Evolutionary conservation across 116 monocot genomes (phyloP), one percentile per base, ranked within the genome.

Genomic region (Cymodocea nodosa): DNA sequence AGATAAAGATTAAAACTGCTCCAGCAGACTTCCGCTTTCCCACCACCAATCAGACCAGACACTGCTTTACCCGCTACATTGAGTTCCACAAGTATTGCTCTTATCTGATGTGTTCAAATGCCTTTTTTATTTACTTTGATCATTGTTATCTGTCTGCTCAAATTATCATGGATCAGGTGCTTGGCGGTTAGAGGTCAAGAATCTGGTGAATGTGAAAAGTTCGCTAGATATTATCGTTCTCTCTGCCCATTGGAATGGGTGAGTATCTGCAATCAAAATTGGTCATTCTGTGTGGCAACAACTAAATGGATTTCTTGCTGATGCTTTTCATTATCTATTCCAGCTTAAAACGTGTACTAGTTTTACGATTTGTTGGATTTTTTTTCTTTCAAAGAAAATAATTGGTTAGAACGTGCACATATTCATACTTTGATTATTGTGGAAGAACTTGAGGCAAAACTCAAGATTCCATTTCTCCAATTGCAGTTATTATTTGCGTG

Each of bases 191-290:
- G 87, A 67, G 91, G 91, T 57, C 84, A 92, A 37, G 91, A 72
- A 56, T 70, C 84, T 69, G 44, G 75, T 67, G 87, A 92, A 57
- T 92, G 91, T 40, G 70, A 78, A 55, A 84, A 87, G 61, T 92
- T 84, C 70, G 91, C 84, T 1, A 92, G 84, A 77, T 92, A 87
- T 56, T 92, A 92, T 71, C 74, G 91, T 16, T 66, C 91, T 37
- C 80, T 87, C 51, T 92, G 87, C 69, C 87, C 91, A 19, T 68
- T 68, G 48, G 87, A 92, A 84, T 92, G 91, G 91, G 91, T 92
- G 61, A 35, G 71, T 53, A 23, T 60, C 35, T 67, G 4, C 39
- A 10, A 16, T 36, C 15, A 17, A 35, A 60, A 15, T 25, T 30
- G 15, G 6, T 34, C 7, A 36, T 17, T n/a, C 5, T 60, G 17